Base-by-base conservation (phyloP, 2,329 filamentous ascomycete species). In the Cordyceps tenuipes region DNA sequence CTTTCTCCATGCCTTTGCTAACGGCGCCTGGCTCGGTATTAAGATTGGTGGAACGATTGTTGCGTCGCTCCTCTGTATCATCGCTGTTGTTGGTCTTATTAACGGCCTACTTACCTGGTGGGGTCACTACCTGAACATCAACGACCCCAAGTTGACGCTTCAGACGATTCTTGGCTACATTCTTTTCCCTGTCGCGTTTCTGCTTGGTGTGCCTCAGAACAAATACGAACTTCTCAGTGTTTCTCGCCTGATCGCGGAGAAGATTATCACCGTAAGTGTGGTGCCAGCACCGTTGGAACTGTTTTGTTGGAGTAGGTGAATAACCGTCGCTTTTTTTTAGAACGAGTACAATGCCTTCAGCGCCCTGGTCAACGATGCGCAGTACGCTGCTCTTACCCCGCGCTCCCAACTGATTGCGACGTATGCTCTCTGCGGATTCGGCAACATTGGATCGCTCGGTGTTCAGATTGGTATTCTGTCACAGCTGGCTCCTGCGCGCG, bases 401-500 rank as follows among this genome's bases (percentile, higher is more conserved):
- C 89, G 91, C 57, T 90, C 90, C 26, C 80, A 81, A 50, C 81
- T 96, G 65, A 95, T 96, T 68, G 89, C 88, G 50, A 95, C 90
- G 55, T 96, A 96, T 70, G 89, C 89, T 21, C 82, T 92, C 64
- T 95, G 90, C 73, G 84, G 84, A 29, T 91, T 91, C 71, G 91
- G 90, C 63, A 96, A 96, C 77, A 88, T 96, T 66, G 88, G 89
- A 58, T 93, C 90, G 34, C 82, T 96, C 52, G 91, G 91, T 70
- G 93, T 91, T 60, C 91, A 96, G 75, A 94, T 96, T 63, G 91
- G 91, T 77, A 90, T 95, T 61, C 80, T 96, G 57, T 84, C 87
- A 4, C 90, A 95, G 75, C 83, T 96, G 62, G 87, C 89, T 0
- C 90, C 91, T 0, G 79, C 79, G 4, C 84, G 90, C 49, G 81